Evolutionary conservation across 345 rosid species (phyloP), one percentile per base, ranked within the genome.

Genomic region (Diplotaxis tenuifolia): DNA sequence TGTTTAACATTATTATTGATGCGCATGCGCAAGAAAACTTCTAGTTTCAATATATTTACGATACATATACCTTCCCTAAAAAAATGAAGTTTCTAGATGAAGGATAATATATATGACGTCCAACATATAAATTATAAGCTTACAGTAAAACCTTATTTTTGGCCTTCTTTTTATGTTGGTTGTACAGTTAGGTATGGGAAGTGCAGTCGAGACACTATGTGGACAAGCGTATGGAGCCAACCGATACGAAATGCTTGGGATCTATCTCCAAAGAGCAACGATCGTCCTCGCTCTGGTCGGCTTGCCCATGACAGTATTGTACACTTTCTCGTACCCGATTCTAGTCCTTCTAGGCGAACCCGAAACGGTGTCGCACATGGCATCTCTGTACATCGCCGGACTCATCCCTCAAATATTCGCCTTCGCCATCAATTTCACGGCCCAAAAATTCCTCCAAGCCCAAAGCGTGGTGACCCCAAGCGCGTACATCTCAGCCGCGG

Each of bases 161-260:
- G 53, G 20, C 9, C 2, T 47, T 6, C 2, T 47, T 6, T 14
- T 16, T 16, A 10, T 53, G 22, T 58, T 0, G 5, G 9, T 16
- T 59, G 5, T 31, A 62, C 71, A 88, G 89, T 64, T 88, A 7
- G 93, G 93, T 5, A 86, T 88, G 98, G 98, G 98, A 52, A 92
- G 98, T 55, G 98, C 98, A 0, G 96, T 88, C 15, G 96, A 90
- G 66, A 92, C 98, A 0, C 80, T 92, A 4, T 90, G 98, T 15
- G 96, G 96, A 8, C 98, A 92, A 82, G 96, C 96, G 0, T 86
- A 84, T 27, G 98, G 98, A 0, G 95, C 90, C 1, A 71, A 73
- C 3, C 81, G 81, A 1, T 79, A 80, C 18, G 89, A 84, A 5
- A 85, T 87, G 91, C 78, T 92, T 21, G 98, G 96, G 0, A 73